Conservation (phyloP, 805 yeast species). For the Candida ponderosae region DNA sequence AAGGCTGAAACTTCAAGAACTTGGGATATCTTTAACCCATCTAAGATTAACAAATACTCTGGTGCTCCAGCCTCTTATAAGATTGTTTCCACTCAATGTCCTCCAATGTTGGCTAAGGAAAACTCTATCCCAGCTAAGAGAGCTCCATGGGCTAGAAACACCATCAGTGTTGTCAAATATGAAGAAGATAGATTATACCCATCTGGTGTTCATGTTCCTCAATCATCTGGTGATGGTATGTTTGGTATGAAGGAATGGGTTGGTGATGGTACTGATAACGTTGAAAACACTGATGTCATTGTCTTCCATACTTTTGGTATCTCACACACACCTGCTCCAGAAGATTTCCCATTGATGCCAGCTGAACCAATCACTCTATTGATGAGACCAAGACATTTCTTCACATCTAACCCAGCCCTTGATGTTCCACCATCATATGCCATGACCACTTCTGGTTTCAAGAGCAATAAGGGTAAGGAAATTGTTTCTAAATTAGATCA, state of each 20-base stretch:
- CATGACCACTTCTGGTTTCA: slow-evolving; percentile 38
- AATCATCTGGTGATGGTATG: slow-evolving; percentile 63
- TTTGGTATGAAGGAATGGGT: slow-evolving; percentile 64
- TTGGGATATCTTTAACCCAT: slow-evolving; percentile 75
- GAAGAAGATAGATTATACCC: slow-evolving; percentile 69
- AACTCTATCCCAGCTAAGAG: slow-evolving; percentile 72
- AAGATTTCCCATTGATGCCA: slow-evolving; percentile 87
- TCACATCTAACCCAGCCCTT: slow-evolving; percentile 68
- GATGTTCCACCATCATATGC: slow-evolving; percentile 64
- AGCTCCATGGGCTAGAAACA: slow-evolving; percentile 72
- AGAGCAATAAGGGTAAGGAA: slow-evolving; percentile 26
- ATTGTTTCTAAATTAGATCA: slow-evolving; percentile 35
- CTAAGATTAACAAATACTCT: slow-evolving; percentile 55
- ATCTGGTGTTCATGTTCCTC: slow-evolving; percentile 73
- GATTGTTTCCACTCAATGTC: slow-evolving; percentile 67
- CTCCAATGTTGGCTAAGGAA: slow-evolving; percentile 64
- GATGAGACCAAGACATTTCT: slow-evolving; percentile 75
- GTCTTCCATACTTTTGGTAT: slow-evolving; percentile 80
- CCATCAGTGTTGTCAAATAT: slow-evolving; percentile 65
- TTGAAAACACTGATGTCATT: slow-evolving; percentile 65
- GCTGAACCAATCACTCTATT: slow-evolving; percentile 71
- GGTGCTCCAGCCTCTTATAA: slow-evolving; percentile 73
- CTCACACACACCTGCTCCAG: slow-evolving; percentile 84
- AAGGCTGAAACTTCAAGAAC: slow-evolving; percentile 60
- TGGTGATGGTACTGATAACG: slow-evolving; percentile 48